These are phyloP conservation scores for Scytalidium sp. DNA, from an alignment of 2,329 filamentous ascomycete species.

Conservation along the genomic window DNA sequence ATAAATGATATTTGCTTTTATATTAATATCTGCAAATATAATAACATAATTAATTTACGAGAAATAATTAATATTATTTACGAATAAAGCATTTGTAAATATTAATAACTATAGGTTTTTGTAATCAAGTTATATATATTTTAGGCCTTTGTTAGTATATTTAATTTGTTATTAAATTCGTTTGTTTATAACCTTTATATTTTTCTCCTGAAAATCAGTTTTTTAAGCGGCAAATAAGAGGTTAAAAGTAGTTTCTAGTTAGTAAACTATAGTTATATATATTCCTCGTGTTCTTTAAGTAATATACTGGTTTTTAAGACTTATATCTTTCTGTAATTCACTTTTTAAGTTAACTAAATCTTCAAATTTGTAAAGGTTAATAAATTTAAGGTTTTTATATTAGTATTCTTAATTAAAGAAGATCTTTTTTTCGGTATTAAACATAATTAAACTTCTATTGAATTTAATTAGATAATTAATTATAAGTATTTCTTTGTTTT, in stretches of 20 bases:
- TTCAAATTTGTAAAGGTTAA: neutral
- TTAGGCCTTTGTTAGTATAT: conserved; percentile 4
- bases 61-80: conserved; percentile 4
- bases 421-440: neutral
- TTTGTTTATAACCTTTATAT: conserved; percentile 7
- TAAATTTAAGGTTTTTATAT: neutral
- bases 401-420: neutral
- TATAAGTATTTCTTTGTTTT: conserved; percentile 3
- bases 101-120: conserved; percentile 5
- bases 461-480: neutral
- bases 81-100: conserved; percentile 6
- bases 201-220: neutral
- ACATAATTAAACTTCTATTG: neutral
- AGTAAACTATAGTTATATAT: conserved; percentile 6
- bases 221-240: conserved; percentile 5
- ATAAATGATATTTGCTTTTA: conserved; percentile 1
- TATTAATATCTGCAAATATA: conserved; percentile 1
- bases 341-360: neutral
- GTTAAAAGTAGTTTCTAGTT: conserved; percentile 6
- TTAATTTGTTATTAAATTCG: conserved; percentile 4
- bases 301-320: conserved; percentile 4
- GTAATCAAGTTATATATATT: conserved; percentile 2
- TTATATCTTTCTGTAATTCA: neutral
- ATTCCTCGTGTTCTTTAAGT: conserved; percentile 5
- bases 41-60: conserved; percentile 5